Conservation (phyloP, 805 yeast genomes). For the Starmerella floricola region DNA sequence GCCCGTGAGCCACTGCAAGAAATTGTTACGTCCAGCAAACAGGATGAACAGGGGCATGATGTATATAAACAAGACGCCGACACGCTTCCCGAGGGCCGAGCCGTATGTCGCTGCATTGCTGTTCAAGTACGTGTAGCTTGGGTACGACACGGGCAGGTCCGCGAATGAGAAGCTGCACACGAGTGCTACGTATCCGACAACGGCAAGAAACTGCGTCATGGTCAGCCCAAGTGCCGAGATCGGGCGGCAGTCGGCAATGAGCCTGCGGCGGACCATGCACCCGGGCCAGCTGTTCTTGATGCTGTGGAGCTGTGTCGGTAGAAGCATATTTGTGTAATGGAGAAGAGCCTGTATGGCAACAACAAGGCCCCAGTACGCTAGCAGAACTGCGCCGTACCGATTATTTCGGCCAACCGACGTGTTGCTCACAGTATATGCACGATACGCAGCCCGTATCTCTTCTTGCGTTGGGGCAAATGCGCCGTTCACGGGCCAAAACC, state of each 20-base stretch:
- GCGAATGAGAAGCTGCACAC: conserved; percentile 25
- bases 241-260: neutral
- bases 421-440: too few species aligned
- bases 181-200: conserved; percentile 29
- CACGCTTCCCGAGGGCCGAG: conserved; percentile 10
- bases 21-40: conserved; percentile 61
- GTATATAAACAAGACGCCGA: conserved; percentile 15
- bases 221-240: neutral
- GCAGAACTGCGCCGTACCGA: conserved; percentile 13
- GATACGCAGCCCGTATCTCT: conserved; percentile 9
- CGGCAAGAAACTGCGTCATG: conserved; percentile 27
- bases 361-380: conserved; percentile 19
- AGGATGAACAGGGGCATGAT: conserved; percentile 24
- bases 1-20: conserved; percentile 49
- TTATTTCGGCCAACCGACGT: neutral
- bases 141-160: conserved; percentile 5
- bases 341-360: conserved; percentile 3
- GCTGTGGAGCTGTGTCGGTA: neutral
- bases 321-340: neutral
- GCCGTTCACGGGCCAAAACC: conserved; percentile 11
- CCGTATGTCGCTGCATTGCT: conserved; percentile 3
- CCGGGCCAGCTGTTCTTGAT: neutral
- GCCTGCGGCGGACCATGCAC: too few species aligned
- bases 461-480: conserved; percentile 8
- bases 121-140: conserved; percentile 9